A percentile compares a stretch with the other conserved stretches of the same genome.
phyloP scores from a whole-genome alignment of 164 flowering plant species.

The Piper longum region DNA sequence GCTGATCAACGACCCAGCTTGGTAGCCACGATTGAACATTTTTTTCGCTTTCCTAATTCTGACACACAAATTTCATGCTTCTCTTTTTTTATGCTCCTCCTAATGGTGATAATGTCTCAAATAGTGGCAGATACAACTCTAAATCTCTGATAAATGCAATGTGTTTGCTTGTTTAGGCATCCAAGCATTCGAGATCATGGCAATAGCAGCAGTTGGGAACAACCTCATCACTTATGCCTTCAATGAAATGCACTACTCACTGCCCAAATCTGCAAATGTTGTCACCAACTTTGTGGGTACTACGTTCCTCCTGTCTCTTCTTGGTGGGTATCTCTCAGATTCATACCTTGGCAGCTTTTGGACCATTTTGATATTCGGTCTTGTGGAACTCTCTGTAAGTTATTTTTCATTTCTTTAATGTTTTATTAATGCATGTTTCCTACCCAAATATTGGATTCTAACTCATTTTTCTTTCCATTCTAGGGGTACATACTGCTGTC shows the following conservation, averaged over 20 bases:
- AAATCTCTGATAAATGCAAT: too few species aligned
- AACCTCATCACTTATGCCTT: slow-evolving; percentile 79
- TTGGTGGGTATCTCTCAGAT: slow-evolving; percentile 88
- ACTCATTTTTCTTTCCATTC: not conserved
- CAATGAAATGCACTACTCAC: slow-evolving; percentile 76
- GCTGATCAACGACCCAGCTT: too few species aligned
- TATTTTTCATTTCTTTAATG: not conserved
- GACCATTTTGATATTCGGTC: slow-evolving; percentile 86
- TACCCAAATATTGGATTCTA: not conserved
- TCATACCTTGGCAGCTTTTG: slow-evolving; percentile 83
- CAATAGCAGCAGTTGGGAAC: slow-evolving; percentile 87
- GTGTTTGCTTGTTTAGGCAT: slow-evolving; percentile 31
- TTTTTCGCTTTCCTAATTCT: too few species aligned
- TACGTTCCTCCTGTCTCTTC: slow-evolving; percentile 58
- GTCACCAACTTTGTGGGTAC: slow-evolving; percentile 94
- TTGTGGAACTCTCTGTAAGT: slow-evolving; percentile 75
- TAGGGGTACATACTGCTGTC: slow-evolving; percentile 43
- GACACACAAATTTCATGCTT: too few species aligned
- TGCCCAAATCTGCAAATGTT: slow-evolving; percentile 69
- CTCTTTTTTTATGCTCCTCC: too few species aligned
- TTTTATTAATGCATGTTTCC: too few species aligned
- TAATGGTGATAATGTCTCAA: too few species aligned
- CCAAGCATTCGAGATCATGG: slow-evolving; percentile 84
- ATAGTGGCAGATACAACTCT: too few species aligned
- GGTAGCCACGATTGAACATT: too few species aligned